These are phyloP conservation scores for Lasiodiplodia citricola DNA, from an alignment of 2,329 filamentous ascomycete genomes.

Conservation along the genomic window DNA sequence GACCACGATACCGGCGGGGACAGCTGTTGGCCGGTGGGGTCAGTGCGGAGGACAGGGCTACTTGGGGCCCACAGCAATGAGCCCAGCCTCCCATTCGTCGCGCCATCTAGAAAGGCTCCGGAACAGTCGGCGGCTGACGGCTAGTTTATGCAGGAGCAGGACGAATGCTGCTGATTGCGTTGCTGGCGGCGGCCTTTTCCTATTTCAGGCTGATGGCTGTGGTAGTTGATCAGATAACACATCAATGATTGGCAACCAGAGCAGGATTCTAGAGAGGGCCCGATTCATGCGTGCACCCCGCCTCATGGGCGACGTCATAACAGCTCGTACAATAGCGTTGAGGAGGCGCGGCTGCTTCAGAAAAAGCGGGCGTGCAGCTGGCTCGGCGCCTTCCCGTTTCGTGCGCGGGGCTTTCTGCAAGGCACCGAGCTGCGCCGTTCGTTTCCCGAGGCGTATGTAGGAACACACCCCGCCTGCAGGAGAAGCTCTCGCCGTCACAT, in stretches of 20 bases:
- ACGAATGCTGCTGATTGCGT: not conserved
- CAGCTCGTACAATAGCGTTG: not conserved
- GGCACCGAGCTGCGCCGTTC: constrained; percentile 16
- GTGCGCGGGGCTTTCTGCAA: constrained; percentile 9
- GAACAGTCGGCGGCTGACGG: constrained; percentile 9
- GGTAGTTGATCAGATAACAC: constrained; percentile 3
- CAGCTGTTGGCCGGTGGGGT: constrained; percentile 13
- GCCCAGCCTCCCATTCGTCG: not conserved
- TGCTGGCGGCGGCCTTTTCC: not conserved
- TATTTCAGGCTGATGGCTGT: not conserved
- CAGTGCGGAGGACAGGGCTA: constrained; percentile 16
- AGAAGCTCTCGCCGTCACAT: not conserved
- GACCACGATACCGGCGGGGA: constrained; percentile 9
- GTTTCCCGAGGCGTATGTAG: constrained; percentile 5
- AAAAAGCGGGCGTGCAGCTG: constrained; percentile 6
- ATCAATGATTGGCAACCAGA: not conserved
- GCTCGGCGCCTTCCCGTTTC: not conserved
- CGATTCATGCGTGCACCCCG: constrained; percentile 13
- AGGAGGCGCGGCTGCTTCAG: constrained; percentile 9
- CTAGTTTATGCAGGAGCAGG: not conserved
- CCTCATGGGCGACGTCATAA: constrained; percentile 7
- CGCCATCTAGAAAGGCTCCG: constrained; percentile 2
- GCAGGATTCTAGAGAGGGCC: constrained; percentile 3
- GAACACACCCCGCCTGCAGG: constrained; percentile 1
- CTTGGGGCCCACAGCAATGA: constrained; percentile 11